Base-by-base conservation (phyloP, 2,329 filamentous ascomycete species). In the Talaromyces sp. region DNA sequence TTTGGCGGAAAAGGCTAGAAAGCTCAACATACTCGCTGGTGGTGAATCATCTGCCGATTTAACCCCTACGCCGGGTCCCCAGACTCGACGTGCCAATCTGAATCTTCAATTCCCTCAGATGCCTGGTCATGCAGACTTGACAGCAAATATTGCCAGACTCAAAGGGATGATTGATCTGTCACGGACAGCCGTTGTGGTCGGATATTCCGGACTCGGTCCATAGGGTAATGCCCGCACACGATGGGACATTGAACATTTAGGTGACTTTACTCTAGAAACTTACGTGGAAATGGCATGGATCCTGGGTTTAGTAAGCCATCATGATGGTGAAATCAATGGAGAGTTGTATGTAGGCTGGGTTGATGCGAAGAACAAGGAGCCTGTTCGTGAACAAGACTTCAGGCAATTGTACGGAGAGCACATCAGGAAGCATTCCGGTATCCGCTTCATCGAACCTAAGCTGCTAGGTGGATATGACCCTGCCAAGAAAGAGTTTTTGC, bases 251-350 rank as follows among this genome's bases (percentile, higher is more conserved):
- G 95, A 99, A 77, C 92, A 93, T 1, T 88, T 92, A 69, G 95
- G 95, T 73, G 86, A 96, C 73, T 99, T 99, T 81, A 98, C 93
- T 12, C 86, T 99, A 9, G 95, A 99, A 78, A 95, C 95, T 33
- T 98, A 93, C 72, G 89, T 99, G 64, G 95, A 99, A 79, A 99
- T 99, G 93, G 93, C 95, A 35, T 99, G 95, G 95, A 91, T 99
- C 77, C 98, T 98, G 93, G 95, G 95, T 73, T 86, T 98, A 63
- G 98, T 99, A 82, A 97, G 93, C 84, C 96, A 99, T 78, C 91
- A 96, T 82, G 97, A 98, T 70, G 95, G 93, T 21, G 88, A 88
- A 33, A 87, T 98, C 76, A 98, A 98, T 82, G 95, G 93, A 75
- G 90, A 96, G 81, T 89, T 90, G 67, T 98, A 99, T 81, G 92